These are phyloP conservation scores for Mycena venus DNA, from an alignment of 768 basidiomycete species.

Conservation along the genomic window DNA sequence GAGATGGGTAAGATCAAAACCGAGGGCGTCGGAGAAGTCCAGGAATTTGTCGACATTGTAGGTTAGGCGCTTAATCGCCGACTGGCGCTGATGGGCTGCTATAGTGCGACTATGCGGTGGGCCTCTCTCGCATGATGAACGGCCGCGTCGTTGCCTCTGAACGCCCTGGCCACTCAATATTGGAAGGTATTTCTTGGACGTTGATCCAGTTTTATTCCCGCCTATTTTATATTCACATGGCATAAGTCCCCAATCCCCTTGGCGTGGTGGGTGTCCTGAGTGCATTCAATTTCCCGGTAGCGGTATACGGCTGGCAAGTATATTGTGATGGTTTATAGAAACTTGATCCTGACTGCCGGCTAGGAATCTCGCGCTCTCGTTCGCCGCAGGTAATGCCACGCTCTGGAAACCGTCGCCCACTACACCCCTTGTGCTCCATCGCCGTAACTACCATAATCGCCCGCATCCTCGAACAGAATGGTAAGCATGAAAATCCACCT, in stretches of 20 bases:
- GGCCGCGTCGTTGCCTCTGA: constrained; percentile 91
- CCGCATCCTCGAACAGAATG: constrained; percentile 83
- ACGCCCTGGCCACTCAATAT: constrained; percentile 89
- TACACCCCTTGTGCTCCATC: constrained; percentile 91
- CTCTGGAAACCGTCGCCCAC: constrained; percentile 96
- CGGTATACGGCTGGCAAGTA: constrained; percentile 89
- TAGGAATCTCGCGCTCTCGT: constrained; percentile 91
- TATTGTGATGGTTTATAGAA: neutral
- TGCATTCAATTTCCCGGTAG: constrained; percentile 97
- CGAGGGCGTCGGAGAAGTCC: constrained; percentile 94
- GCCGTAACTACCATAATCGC: constrained; percentile 91
- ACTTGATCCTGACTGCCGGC: constrained; percentile 16
- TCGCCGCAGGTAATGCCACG: constrained; percentile 93
- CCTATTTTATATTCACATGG: constrained; percentile 35
- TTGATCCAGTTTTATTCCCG: constrained; percentile 22
- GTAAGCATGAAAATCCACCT: constrained; percentile 33
- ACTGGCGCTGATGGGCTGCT: constrained; percentile 2
- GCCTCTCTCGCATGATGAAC: constrained; percentile 95
- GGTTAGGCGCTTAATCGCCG: constrained; percentile 43
- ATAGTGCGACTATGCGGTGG: constrained; percentile 95
- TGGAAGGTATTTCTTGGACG: constrained; percentile 72
- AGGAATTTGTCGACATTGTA: constrained; percentile 96
- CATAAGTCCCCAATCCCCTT: constrained; percentile 90
- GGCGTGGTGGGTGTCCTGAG: constrained; percentile 80
- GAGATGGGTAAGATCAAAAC: constrained; percentile 94